Evolutionary conservation across 2,329 filamentous ascomycete genomes (phyloP), one percentile per base, ranked within the genome.

Genomic region (Leptographium galeiforme): DNA sequence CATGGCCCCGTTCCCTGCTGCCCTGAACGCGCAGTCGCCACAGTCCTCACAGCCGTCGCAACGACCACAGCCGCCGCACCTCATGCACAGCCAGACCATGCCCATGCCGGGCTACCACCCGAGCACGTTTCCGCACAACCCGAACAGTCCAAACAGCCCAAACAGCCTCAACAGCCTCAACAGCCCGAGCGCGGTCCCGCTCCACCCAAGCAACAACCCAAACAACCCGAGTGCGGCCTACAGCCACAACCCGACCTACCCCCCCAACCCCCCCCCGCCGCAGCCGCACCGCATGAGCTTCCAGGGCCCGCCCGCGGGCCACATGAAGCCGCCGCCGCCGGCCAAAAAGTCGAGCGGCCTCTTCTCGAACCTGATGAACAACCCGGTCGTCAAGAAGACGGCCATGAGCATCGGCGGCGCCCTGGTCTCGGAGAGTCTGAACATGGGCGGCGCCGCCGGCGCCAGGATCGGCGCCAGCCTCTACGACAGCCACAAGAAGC

Each of bases 301-400:
- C 39, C 53, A 48, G 25, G 2, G 38, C 33, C 12, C 48, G 38
- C 34, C 16, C 14, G 36, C 39, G 13, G 25, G 32, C 11, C 19
- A 16, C 7, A 25, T 25, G 5, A n/a, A n/a, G 34, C 30, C 52
- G 5, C 2, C 40, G 34, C 30, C 52, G 5, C 2, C 40, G 2
- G 38, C 45, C 3, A 10, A 39, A 10, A 53, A 43, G 13, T 36
- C 34, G 18, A 40, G 48, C 40, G 36, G 19, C 25, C 14, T 56
- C 16, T 55, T 60, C 10, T 55, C 56, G 19, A 59, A 57, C 7
- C n/a, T 57, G 6, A 38, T 57, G n/a, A 57, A 55, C n/a, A 59
- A 52, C 52, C 44, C 57, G 13, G 56, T 52, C 2, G 52, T 59
- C 16, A 57, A 58, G 50, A 55, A 53, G n/a, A 56, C 54, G 1